Conservation (phyloP, 148 eudicot species). For the Oxyria digyna region DNA sequence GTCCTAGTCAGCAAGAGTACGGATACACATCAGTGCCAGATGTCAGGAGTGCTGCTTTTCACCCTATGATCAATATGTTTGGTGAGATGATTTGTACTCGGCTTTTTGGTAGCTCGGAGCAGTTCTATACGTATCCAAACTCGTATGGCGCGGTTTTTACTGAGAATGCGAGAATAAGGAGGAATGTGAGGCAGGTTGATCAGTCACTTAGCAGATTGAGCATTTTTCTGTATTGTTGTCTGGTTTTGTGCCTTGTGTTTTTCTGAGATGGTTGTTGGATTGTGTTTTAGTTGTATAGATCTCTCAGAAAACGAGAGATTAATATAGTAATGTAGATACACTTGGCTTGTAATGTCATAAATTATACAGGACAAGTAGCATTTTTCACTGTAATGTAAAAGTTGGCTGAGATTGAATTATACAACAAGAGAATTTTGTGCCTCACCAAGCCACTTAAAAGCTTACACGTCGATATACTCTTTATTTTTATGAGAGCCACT, state of each 20-base stretch:
- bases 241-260: slow-evolving; percentile 42
- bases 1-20: slow-evolving; percentile 2
- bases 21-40: slow-evolving; percentile 11
- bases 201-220: slow-evolving; percentile 47
- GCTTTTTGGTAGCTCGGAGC: slow-evolving; percentile 33
- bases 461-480: too few relatives aligned
- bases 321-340: background rate
- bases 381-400: background rate
- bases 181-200: slow-evolving; percentile 40
- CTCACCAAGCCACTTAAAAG: too few relatives aligned
- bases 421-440: background rate
- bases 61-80: slow-evolving; percentile 42
- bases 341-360: background rate
- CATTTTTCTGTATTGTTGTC: slow-evolving; percentile 46
- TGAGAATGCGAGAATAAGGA: slow-evolving; percentile 31
- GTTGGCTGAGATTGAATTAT: background rate
- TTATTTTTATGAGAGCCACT: too few relatives aligned
- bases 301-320: background rate
- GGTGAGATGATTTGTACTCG: slow-evolving; percentile 58
- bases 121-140: slow-evolving; percentile 22
- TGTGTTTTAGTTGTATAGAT: background rate
- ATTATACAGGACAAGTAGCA: background rate
- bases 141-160: slow-evolving; percentile 23
- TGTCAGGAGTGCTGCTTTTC: slow-evolving; percentile 19
- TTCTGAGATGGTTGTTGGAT: slow-evolving; percentile 22